Evolutionary conservation across 306 rosid genomes (phyloP), one percentile per base, ranked within the genome.

Genomic region (Dryas drummondii): DNA sequence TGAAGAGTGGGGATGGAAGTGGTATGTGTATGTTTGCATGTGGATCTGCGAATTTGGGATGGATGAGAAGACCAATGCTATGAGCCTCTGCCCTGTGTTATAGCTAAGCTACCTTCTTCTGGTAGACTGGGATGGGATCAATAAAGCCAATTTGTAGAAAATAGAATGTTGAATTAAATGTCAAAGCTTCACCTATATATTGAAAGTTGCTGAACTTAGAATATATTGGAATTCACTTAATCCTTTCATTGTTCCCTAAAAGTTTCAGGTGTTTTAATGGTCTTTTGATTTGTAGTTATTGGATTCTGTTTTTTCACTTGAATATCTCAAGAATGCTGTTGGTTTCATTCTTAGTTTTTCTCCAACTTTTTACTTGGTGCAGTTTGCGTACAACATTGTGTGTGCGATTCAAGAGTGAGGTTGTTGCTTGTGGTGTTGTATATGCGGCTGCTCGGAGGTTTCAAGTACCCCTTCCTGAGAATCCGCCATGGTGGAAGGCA

Each of bases 401-500:
- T 64, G 97, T 94, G 74, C 88, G 96, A 76, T 94, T 94, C 82
- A 94, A 87, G 89, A 92, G 98, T 56, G 99, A 94, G 86, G 98
- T 96, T 71, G 96, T 94, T 73, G 98, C 99, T 73, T 94, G 98
- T 79, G 98, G 98, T 80, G 99, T 89, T 67, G 96, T 92, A 50
- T 89, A 92, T 87, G 98, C 93, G 68, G 98, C 97, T 71, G 98
- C 98, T 50, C 89, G 99, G 13, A 85, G 98, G 80, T 90, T 90
- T 85, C 91, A 87, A 58, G 98, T 94, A 68, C 90, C 99, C 72
- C 98, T 94, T 75, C 99, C 97, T 37, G 97, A 94, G 88, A 90
- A 86, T 82, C 97, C 97, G 37, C 98, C 98, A 13, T 94, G 97
- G 99, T 94, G 98, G 98, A 94, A 87, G 85, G 93, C 90, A 77